Conservation (phyloP, 768 basidiomycete species). For the Rubroboletus satanas region DNA sequence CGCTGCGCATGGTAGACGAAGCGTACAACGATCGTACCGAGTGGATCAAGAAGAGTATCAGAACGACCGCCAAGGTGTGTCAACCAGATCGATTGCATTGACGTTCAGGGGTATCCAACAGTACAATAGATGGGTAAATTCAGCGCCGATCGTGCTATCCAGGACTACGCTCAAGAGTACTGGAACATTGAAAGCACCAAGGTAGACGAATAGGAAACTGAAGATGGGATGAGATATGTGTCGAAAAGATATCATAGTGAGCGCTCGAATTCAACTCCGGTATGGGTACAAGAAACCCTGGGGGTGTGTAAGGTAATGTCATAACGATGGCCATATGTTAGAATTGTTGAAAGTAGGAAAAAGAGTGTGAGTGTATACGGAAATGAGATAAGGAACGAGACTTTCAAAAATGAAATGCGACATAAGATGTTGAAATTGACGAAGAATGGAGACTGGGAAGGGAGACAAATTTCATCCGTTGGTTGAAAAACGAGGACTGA, state of each 20-base stretch:
- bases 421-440: background rate
- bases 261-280: conserved; percentile 4
- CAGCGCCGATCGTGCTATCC: conserved; percentile 90
- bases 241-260: conserved; percentile 7
- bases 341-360: conserved; percentile 11
- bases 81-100: conserved; percentile 48
- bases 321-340: conserved; percentile 11
- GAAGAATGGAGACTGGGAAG: background rate
- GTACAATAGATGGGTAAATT: conserved; percentile 86
- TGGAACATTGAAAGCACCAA: conserved; percentile 66
- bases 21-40: conserved; percentile 78
- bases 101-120: conserved; percentile 47
- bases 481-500: background rate
- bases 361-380: conserved; percentile 2
- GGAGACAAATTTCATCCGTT: background rate
- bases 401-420: background rate
- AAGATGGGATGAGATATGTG: background rate
- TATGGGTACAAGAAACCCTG: conserved; percentile 3
- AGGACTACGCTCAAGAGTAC: conserved; percentile 86
- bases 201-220: conserved; percentile 19
- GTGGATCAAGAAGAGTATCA: conserved; percentile 91
- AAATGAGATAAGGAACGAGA: conserved; percentile 3
- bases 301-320: conserved; percentile 11
- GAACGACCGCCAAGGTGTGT: conserved; percentile 69
- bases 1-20: conserved; percentile 82